Evolutionary conservation across 192 early-diverging fungal genomes (phyloP).

Genomic region (Coemansia sp.): DNA sequence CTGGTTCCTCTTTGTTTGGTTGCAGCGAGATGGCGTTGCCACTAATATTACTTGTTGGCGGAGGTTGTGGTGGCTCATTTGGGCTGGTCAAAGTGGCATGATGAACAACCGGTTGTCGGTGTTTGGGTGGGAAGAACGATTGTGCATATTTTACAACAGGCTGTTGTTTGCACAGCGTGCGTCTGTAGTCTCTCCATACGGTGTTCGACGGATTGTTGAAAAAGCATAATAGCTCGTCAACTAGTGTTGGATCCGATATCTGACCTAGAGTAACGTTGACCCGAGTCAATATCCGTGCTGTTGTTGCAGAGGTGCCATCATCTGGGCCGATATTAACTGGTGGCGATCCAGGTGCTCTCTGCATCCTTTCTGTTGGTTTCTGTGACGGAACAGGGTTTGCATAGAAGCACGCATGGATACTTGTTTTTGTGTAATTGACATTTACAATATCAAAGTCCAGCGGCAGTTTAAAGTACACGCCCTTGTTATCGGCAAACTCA

Average conservation of each 20-base stretch:
- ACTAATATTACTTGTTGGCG: not conserved
- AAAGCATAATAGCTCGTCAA: slow-evolving; percentile 16
- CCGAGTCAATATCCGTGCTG: slow-evolving; percentile 16
- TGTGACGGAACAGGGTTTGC: slow-evolving; percentile 11
- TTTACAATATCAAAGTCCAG: slow-evolving; percentile 57
- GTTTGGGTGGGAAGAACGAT: slow-evolving; percentile 23
- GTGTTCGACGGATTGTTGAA: slow-evolving; percentile 2
- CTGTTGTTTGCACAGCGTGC: slow-evolving; percentile 11
- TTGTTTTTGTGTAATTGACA: slow-evolving; percentile 18
- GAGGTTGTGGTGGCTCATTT: not conserved
- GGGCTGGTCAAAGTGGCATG: not conserved
- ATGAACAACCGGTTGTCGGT: not conserved
- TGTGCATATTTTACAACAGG: slow-evolving; percentile 29
- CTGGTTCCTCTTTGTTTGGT: not conserved
- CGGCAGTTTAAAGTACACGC: slow-evolving; percentile 58
- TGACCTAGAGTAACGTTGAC: slow-evolving; percentile 21
- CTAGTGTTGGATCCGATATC: not conserved
- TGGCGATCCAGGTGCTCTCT: slow-evolving; percentile 8
- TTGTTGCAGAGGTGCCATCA: slow-evolving; percentile 18
- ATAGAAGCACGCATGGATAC: slow-evolving; percentile 19
- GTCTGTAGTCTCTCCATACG: slow-evolving; percentile 37
- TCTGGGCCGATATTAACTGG: slow-evolving; percentile 13
- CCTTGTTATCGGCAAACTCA: slow-evolving; percentile 59
- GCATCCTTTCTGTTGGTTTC: not conserved
- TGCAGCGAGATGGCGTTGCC: not conserved